phyloP scores from a whole-genome alignment of 2,329 filamentous ascomycete genomes.

The Verticillium nonalfalfae region DNA sequence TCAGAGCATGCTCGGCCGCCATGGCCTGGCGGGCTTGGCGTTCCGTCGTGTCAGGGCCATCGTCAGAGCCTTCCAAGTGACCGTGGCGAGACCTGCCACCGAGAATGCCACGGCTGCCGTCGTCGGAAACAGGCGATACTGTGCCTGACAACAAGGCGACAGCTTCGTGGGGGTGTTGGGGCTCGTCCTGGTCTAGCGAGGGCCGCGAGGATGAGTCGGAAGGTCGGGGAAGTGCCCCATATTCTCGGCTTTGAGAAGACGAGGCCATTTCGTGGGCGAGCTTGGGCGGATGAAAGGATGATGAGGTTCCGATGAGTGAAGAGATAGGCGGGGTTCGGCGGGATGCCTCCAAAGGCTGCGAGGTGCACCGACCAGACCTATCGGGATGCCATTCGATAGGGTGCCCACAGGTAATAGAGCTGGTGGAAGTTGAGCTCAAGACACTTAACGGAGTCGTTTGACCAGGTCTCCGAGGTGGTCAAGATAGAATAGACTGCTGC shows the following conservation, averaged over 20 bases:
- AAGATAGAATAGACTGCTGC: too few species aligned
- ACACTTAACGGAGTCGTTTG: too few species aligned
- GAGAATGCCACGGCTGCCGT: neutral
- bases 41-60: neutral
- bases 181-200: neutral
- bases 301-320: neutral
- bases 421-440: too few species aligned
- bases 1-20: constrained; percentile 8
- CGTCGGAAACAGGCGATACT: neutral
- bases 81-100: neutral
- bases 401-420: neutral
- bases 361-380: neutral
- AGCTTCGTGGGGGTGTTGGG: neutral
- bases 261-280: neutral
- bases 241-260: neutral
- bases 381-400: neutral
- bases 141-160: neutral
- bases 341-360: neutral
- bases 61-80: neutral
- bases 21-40: constrained; percentile 5
- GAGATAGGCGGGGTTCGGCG: neutral
- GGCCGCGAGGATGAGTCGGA: neutral
- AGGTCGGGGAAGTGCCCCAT: neutral
- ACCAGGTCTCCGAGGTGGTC: too few species aligned
- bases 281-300: too few species aligned